These are phyloP conservation scores for Friedmanniomyces simplex DNA, from an alignment of 495 filamentous ascomycete species.

Conservation along the genomic window DNA sequence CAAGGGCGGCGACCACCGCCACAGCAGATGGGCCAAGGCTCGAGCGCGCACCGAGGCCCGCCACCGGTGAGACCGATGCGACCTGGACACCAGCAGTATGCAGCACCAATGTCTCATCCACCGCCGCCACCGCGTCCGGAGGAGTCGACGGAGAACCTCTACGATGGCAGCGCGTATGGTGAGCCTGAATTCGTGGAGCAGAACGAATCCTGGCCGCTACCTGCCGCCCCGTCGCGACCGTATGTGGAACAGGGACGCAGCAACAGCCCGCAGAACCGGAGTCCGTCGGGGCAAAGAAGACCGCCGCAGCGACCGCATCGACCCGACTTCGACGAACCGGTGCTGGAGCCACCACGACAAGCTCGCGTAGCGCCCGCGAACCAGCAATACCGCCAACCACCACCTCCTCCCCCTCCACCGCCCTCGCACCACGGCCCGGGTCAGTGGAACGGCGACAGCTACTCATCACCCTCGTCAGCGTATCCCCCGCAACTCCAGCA, in stretches of 20 bases:
- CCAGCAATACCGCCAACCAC: conserved; percentile 1
- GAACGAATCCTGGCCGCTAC: conserved; percentile 13
- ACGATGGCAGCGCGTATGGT: conserved; percentile 18
- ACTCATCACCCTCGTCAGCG: conserved; percentile 1
- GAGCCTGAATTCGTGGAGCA: conserved; percentile 13
- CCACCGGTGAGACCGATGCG: conserved; percentile 1
- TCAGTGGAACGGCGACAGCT: conserved; percentile 20
- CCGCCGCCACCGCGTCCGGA: not conserved
- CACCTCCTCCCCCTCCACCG: conserved; percentile 3
- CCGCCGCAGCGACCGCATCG: conserved; percentile 17
- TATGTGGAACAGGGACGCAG: not conserved
- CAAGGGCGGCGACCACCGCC: not conserved
- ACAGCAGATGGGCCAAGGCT: not conserved
- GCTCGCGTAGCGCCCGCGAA: conserved; percentile 6
- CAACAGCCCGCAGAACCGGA: not conserved
- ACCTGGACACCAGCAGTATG: conserved; percentile 1
- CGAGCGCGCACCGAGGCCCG: not conserved
- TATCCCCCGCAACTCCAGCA: conserved; percentile 6
- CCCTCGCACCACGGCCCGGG: conserved; percentile 10
- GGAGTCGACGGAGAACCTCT: conserved; percentile 10
- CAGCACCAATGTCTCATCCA: not conserved
- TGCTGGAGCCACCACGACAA: conserved; percentile 5
- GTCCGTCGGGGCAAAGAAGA: not conserved
- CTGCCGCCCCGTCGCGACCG: not conserved
- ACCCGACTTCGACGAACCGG: conserved; percentile 4